These are phyloP conservation scores for Sclerotinia subarctica DNA, from an alignment of 2,329 filamentous ascomycete species.

Conservation along the genomic window DNA sequence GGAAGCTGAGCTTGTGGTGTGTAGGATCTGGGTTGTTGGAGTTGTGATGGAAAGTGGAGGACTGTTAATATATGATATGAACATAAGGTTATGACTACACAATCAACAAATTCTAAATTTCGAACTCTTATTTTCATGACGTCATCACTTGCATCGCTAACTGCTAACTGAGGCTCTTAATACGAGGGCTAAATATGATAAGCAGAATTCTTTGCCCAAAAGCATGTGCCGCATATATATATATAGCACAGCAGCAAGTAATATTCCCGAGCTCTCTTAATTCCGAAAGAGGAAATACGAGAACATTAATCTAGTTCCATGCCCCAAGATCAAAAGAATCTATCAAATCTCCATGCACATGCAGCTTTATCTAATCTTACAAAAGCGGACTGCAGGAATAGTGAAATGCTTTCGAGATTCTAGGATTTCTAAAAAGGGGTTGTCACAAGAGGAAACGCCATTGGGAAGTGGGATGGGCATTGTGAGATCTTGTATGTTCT, in stretches of 20 bases:
- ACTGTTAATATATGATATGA: neutral
- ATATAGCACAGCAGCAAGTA: too few relatives aligned
- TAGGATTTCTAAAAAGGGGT: neutral
- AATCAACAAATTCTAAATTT: neutral
- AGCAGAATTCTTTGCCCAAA: neutral
- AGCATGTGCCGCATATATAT: too few relatives aligned
- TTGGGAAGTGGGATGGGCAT: neutral
- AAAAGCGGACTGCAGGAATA: neutral
- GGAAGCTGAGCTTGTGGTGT: neutral
- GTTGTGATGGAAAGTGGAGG: neutral
- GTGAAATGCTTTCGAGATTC: conserved; percentile 6
- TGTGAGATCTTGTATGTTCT: too few relatives aligned
- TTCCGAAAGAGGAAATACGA: too few relatives aligned
- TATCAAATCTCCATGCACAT: conserved; percentile 3
- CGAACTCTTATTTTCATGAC: neutral
- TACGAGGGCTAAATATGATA: neutral
- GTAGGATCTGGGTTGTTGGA: too few relatives aligned
- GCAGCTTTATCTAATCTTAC: neutral
- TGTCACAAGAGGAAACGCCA: neutral
- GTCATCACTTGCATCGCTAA: neutral
- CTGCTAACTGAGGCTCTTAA: neutral
- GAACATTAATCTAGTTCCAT: too few relatives aligned
- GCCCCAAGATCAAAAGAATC: neutral
- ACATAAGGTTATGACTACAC: neutral
- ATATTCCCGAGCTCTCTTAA: too few relatives aligned